These are phyloP conservation scores for Tylopilus rubrobrunneus DNA, from an alignment of 768 basidiomycete genomes.

Conservation along the genomic window DNA sequence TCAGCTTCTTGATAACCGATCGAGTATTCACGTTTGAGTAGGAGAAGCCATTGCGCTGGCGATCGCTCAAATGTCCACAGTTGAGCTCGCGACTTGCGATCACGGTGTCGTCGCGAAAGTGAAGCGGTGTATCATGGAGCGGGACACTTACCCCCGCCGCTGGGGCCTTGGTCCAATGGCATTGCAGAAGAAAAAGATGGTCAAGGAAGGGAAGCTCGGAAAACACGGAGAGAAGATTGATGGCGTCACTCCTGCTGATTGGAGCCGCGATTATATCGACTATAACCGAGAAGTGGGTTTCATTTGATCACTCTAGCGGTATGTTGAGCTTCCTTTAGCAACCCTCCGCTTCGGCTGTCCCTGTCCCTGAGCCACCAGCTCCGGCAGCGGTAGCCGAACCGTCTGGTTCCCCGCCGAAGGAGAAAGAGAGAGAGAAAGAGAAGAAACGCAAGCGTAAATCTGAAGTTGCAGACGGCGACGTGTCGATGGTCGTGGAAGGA, in stretches of 20 bases:
- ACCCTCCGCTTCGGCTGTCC: constrained; percentile 35
- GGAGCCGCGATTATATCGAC: constrained; percentile 93
- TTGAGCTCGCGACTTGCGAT: constrained; percentile 95
- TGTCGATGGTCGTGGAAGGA: constrained; percentile 41
- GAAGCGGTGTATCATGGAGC: constrained; percentile 99
- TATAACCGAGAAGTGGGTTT: constrained; percentile 67
- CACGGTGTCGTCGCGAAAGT: constrained; percentile 99
- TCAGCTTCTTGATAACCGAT: not conserved
- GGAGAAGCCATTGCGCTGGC: constrained; percentile 94
- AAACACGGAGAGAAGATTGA: constrained; percentile 91
- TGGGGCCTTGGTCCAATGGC: constrained; percentile 99
- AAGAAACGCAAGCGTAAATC: constrained; percentile 87
- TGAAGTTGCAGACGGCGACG: constrained; percentile 46
- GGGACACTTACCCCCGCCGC: constrained; percentile 94
- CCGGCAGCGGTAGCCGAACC: constrained; percentile 32
- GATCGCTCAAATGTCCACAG: constrained; percentile 97
- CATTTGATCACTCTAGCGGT: not conserved
- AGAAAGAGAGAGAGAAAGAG: constrained; percentile 62
- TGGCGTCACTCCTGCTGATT: constrained; percentile 83
- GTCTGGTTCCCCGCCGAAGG: constrained; percentile 37
- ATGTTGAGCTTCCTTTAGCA: constrained; percentile 29
- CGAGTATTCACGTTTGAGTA: constrained; percentile 24
- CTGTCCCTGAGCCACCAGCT: constrained; percentile 20
- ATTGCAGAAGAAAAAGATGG: constrained; percentile 95
- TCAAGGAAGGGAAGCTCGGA: constrained; percentile 95